Evolutionary conservation across 192 early-diverging fungal genomes (phyloP), one percentile per base, ranked within the genome.

Genomic region (Coemansia sp.): DNA sequence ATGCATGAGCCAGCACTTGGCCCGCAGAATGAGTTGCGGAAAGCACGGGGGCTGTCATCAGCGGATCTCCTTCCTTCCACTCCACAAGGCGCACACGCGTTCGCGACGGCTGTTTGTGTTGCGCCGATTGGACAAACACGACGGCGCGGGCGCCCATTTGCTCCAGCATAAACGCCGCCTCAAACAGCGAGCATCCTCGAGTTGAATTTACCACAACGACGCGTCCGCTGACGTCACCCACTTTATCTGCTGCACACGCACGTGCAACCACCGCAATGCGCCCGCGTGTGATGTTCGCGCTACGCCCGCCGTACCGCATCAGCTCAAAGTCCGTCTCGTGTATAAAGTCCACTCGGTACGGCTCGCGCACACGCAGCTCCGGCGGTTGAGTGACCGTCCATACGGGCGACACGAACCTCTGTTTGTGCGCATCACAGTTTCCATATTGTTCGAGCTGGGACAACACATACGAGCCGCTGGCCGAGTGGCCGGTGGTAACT

Each of bases 21-120:
- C 88, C 88, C 23, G 85, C 70, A 2, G 88, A 85, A 61, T 77
- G 72, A 2, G 86, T 82, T 22, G 75, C 78, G 0, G 88, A 83
- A 5, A 89, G 66, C 20, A 85, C 85, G 0, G 88, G 88, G 40
- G 87, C 82, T 1, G 63, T 71, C 63, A 89, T 84, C 31, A 86
- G 64, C 8, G 85, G 83, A 58, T 87, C 88, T 31, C 86, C 84
- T 22, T 86, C 84, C 66, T 86, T 85, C 88, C 88, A 89, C 25
- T 84, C 86, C 0, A 58, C 49, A 49, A 83, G 60, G 6, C 88
- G 80, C 25, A 87, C 83, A 0, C 88, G 88, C 8, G 67, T 75
- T 28, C 40, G 79, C 9, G 85, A 64, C 47, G 87, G 76, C 8
- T 52, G 50, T 40, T 72, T 82, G 61, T 66, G 82, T 15, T 64